Conservation (phyloP, 371 early-diverging fungal species). For the Mucor irregularis region DNA sequence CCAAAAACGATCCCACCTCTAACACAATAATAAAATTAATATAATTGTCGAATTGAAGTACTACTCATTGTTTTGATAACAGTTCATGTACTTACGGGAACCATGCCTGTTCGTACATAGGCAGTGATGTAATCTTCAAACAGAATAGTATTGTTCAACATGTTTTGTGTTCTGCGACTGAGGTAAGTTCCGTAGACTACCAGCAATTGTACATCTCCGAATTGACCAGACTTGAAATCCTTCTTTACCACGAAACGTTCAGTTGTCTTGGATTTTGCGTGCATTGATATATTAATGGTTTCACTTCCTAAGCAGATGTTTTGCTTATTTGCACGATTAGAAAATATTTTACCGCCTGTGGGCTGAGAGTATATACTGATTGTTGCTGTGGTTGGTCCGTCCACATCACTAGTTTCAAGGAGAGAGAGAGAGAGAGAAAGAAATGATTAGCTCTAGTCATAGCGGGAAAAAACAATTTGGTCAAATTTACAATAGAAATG, state of each 20-base stretch:
- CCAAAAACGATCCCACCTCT: conserved; percentile 39
- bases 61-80: too few species aligned
- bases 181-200: conserved; percentile 29
- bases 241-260: conserved; percentile 22
- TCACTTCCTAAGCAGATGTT: conserved; percentile 25
- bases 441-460: too few species aligned
- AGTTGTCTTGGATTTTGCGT: conserved; percentile 20
- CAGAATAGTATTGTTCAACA: conserved; percentile 24
- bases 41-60: too few species aligned
- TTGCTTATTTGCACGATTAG: conserved; percentile 9
- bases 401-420: conserved; percentile 31
- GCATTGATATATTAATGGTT: conserved; percentile 12
- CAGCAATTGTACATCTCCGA: conserved; percentile 23
- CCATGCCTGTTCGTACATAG: conserved; percentile 21
- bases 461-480: background rate
- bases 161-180: conserved; percentile 26
- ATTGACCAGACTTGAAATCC: conserved; percentile 14
- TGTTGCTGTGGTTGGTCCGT: conserved; percentile 22
- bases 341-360: conserved; percentile 8
- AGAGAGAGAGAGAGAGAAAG: too few species aligned
- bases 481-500: conserved; percentile 34
- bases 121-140: conserved; percentile 33
- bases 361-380: conserved; percentile 28
- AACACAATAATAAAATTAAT: background rate
- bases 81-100: conserved; percentile 24